Base-by-base conservation (phyloP, 371 early-diverging fungal genomes). In the Nematocida major region DNA sequence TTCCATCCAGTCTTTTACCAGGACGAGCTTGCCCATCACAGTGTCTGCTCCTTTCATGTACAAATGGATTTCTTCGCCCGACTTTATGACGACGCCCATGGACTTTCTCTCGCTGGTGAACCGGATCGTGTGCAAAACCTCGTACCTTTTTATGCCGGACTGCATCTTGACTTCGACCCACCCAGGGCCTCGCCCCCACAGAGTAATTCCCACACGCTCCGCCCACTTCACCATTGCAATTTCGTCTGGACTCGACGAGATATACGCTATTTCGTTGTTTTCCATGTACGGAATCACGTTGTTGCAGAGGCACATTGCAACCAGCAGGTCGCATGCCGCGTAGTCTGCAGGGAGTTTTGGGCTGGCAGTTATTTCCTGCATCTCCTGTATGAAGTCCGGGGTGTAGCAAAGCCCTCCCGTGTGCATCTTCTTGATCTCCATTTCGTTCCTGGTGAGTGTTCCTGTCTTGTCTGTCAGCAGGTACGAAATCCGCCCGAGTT, bases 161-260 rank as follows among this genome's bases (percentile, higher is more conserved):
- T 66, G 66, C 67, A 65, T 24, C 78, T 66, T 39, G 65, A 83
- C 7, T 57, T 79, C 73, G 26, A 67, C 42, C 61, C 68, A 68
- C 1, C 62, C 66, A 1, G 63, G 48, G 24, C 70, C 54, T 57
- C 62, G 3, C 11, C 54, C 48, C 76, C 79, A 45, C 30, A 96
- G 83, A 0, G 89, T 86, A 36, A 97, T 80, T 4, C 97, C 97
- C 65, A 95, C 89, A 20, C 86, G 84, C 68, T 91, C 91, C 13
- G 93, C 90, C 93, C 93, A 97, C 77, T 90, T 88, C 18, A 99
- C 95, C 67, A 99, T 94, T 0, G 99, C 98, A 1, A 96, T 89
- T 83, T 99, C 99, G 85, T 99, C 99, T 5, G 99, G 99, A 36
- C 93, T 92, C n/a, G 94, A 90, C 0, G 97, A 95, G 83, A 96